phyloP scores from a whole-genome alignment of 768 basidiomycete genomes.

The Lactifluus volemus region DNA sequence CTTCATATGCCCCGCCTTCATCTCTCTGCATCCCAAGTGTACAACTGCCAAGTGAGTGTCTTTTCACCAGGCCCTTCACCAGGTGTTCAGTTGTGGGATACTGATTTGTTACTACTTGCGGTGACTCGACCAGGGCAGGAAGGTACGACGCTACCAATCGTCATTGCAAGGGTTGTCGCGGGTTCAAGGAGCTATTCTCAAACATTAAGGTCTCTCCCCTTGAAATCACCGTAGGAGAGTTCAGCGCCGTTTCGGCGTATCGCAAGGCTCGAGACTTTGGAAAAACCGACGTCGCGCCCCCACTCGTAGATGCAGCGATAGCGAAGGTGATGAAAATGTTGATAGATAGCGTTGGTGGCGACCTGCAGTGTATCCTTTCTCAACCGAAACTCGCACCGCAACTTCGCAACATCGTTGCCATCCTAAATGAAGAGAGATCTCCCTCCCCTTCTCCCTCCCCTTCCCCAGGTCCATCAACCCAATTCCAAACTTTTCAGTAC shows the following conservation, averaged over 20 bases:
- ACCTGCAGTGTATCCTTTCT: not conserved
- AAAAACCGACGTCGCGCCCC: not conserved
- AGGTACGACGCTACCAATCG: constrained; percentile 4
- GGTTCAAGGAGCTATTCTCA: not conserved
- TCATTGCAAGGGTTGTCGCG: not conserved
- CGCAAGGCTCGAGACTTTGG: not conserved
- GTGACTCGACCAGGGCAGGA: not conserved
- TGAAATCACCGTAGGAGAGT: not conserved
- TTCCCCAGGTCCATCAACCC: not conserved
- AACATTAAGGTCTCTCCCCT: not conserved
- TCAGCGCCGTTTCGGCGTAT: not conserved
- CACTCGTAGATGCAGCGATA: not conserved
- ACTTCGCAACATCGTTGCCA: not conserved
- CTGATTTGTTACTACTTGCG: not conserved
- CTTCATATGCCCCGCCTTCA: not conserved
- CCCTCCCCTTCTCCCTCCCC: not conserved
- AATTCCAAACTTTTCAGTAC: not conserved
- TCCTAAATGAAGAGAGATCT: not conserved
- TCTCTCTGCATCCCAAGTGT: not conserved
- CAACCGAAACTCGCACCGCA: not conserved
- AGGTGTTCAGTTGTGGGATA: not conserved
- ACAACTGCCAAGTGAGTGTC: not conserved
- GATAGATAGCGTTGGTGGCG: not conserved
- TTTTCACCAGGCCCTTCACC: too few relatives aligned
- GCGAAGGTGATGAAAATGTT: not conserved